These are phyloP conservation scores for Pleurotus citrinopileatus DNA, from an alignment of 768 basidiomycete genomes.

Conservation along the genomic window DNA sequence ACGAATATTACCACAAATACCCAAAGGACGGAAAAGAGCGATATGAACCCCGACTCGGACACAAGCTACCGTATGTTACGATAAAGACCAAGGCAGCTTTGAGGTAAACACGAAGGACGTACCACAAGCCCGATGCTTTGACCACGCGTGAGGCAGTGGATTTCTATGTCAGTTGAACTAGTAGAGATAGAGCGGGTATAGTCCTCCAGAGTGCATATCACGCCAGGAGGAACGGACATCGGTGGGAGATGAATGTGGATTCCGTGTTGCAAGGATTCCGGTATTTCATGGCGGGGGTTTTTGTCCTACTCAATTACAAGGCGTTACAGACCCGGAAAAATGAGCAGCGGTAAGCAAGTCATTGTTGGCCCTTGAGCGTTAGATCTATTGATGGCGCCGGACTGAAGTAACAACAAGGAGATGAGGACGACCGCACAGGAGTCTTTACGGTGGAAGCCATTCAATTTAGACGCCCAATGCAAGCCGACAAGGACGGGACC, in stretches of 20 bases:
- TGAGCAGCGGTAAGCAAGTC: too few species aligned
- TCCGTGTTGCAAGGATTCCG: background rate
- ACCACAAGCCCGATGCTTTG: conserved; percentile 9
- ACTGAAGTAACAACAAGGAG: too few species aligned
- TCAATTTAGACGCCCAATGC: too few species aligned
- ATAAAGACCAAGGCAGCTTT: background rate
- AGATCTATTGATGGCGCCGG: too few species aligned
- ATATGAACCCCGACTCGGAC: background rate
- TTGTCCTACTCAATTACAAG: too few species aligned
- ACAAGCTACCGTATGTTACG: background rate
- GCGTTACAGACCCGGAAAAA: too few species aligned
- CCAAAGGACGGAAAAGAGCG: conserved; percentile 1
- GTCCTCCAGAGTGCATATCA: background rate
- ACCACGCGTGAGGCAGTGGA: conserved; percentile 9
- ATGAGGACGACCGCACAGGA: too few species aligned
- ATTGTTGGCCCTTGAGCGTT: too few species aligned
- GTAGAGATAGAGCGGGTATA: background rate
- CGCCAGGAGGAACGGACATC: background rate
- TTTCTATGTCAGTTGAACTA: background rate
- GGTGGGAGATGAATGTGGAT: background rate
- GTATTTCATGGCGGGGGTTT: too few species aligned
- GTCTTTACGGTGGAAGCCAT: too few species aligned
- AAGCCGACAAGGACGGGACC: too few species aligned
- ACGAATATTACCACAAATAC: conserved; percentile 9
- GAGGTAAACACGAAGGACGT: background rate